A percentile compares a stretch with the other conserved stretches of the same genome.
phyloP scores from a whole-genome alignment of 2,329 filamentous ascomycete species.

The Exutisphaerella laricina region DNA sequence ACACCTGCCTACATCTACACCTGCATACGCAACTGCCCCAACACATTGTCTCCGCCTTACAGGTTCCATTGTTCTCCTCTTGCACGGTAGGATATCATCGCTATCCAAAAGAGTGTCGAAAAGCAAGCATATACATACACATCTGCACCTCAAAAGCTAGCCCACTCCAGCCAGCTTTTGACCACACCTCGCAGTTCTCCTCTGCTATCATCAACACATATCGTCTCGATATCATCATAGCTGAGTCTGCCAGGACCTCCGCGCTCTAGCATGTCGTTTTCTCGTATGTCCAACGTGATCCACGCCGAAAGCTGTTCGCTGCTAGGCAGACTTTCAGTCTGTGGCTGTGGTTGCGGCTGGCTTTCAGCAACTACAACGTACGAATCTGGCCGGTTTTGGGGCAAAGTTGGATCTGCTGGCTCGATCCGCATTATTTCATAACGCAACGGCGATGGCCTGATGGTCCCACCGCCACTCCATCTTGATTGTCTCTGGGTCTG shows the following conservation, averaged over 20 bases:
- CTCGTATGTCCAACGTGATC: constrained; percentile 54
- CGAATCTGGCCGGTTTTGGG: constrained; percentile 21
- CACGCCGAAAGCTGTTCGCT: constrained; percentile 39
- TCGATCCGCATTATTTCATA: constrained; percentile 5
- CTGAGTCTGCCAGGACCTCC: constrained; percentile 75
- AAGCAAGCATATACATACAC: background rate
- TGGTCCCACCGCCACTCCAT: background rate
- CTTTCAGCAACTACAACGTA: no score
- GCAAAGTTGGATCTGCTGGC: constrained; percentile 20
- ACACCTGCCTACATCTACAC: no score
- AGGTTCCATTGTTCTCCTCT: no score
- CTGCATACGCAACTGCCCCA: no score
- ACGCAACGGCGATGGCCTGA: background rate
- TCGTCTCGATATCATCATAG: constrained; percentile 72
- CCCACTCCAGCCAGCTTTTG: constrained; percentile 82
- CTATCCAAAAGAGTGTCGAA: background rate
- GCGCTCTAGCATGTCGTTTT: constrained; percentile 61
- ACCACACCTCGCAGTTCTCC: constrained; percentile 70
- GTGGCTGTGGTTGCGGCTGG: background rate
- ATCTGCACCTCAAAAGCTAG: constrained; percentile 47
- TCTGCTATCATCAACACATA: constrained; percentile 57
- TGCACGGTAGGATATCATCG: background rate
- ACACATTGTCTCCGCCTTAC: no score
- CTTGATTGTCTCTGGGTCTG: background rate
- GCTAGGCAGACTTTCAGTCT: constrained; percentile 6